A percentile compares a stretch with the other conserved stretches of the same genome.
Evolutionary conservation across 23 red algal species (phyloP).

Genomic region (Gracilaria gracilis): DNA sequence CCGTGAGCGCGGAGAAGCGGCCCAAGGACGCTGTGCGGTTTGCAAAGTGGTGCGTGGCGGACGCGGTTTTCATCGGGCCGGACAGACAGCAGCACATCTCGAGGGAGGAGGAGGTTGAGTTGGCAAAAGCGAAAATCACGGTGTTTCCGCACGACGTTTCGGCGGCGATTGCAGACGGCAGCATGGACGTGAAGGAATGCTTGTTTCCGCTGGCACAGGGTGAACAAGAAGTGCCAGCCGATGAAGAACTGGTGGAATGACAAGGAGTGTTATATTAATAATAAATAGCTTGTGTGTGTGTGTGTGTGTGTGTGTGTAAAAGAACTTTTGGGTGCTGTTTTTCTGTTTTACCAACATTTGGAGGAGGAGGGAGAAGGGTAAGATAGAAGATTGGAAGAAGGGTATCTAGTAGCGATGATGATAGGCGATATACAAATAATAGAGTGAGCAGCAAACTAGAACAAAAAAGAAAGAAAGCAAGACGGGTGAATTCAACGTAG

Average conservation of each 20-base stretch:
- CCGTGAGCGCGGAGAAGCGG: slow-evolving; percentile 22
- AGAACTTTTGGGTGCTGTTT: not conserved
- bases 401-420: not conserved
- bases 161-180: slow-evolving; percentile 61
- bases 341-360: not conserved
- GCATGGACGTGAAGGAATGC: slow-evolving; percentile 58
- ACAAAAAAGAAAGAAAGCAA: not conserved
- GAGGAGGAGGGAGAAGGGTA: not conserved
- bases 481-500: no score
- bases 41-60: slow-evolving; percentile 67
- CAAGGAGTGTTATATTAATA: not conserved
- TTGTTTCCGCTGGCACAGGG: slow-evolving; percentile 16
- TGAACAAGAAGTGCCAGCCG: slow-evolving; percentile 10
- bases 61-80: slow-evolving; percentile 78
- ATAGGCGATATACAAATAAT: not conserved
- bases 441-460: not conserved
- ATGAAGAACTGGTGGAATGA: slow-evolving; percentile 39
- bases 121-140: slow-evolving; percentile 63
- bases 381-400: not conserved
- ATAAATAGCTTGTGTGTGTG: not conserved
- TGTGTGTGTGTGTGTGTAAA: no score
- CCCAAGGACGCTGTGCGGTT: slow-evolving; percentile 61
- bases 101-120: slow-evolving; percentile 42
- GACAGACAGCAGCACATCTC: slow-evolving; percentile 27
- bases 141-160: slow-evolving; percentile 77